A percentile compares a stretch with the other conserved stretches of the same genome.
phyloP scores from a whole-genome alignment of 805 yeast genomes.

The Saccharomycopsis amapae region DNA sequence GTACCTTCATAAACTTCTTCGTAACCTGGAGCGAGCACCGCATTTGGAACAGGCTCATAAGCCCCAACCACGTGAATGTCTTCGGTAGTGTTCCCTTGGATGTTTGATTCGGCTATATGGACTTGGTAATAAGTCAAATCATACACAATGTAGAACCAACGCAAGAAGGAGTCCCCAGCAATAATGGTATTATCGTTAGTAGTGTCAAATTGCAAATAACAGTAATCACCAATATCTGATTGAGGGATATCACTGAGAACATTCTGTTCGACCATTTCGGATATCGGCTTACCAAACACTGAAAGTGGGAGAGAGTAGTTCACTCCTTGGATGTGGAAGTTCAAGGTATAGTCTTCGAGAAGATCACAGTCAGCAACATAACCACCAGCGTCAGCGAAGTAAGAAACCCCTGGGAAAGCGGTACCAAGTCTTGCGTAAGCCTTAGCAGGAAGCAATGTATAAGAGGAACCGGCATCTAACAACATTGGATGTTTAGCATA shows the following conservation, averaged over 20 bases:
- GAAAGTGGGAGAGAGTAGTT: slow-evolving; percentile 42
- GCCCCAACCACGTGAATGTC: neutral
- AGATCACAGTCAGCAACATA: slow-evolving; percentile 41
- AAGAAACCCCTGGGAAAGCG: slow-evolving; percentile 15
- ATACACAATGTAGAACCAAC: slow-evolving; percentile 46
- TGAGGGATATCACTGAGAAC: neutral
- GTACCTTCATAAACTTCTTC: slow-evolving; percentile 3
- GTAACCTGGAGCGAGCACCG: slow-evolving; percentile 3
- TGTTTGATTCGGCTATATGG: too few relatives aligned
- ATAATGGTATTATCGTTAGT: slow-evolving; percentile 28
- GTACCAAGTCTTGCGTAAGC: slow-evolving; percentile 9
- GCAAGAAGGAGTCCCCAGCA: slow-evolving; percentile 48
- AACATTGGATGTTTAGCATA: slow-evolving; percentile 30
- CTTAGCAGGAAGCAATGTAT: slow-evolving; percentile 38
- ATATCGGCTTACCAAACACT: too few relatives aligned
- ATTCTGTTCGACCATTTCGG: too few relatives aligned
- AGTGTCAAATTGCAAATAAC: slow-evolving; percentile 2
- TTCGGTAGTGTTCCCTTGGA: neutral
- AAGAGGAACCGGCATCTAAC: slow-evolving; percentile 50
- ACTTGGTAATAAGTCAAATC: too few relatives aligned
- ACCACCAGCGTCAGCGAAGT: slow-evolving; percentile 28
- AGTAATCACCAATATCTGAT: slow-evolving; percentile 1
- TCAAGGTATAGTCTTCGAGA: slow-evolving; percentile 29
- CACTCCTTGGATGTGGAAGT: slow-evolving; percentile 53
- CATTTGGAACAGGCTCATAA: slow-evolving; percentile 1